Base-by-base conservation (phyloP, 306 rosid species). In the Cucurbita argyrosperma region DNA sequence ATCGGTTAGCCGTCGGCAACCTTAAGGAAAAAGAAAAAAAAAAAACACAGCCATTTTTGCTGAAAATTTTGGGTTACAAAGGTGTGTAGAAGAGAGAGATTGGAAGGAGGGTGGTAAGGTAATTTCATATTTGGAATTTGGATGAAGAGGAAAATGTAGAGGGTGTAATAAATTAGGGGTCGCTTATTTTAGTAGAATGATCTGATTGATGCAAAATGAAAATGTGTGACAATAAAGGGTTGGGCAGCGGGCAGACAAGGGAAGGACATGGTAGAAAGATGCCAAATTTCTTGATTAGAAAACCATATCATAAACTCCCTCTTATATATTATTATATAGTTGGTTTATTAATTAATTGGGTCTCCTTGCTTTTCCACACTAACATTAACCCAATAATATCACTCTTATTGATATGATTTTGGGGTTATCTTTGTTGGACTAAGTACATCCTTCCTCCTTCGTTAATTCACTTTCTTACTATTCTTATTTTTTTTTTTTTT, bases 121-220 rank as follows among this genome's bases (percentile, higher is more conserved):
- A 50, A 50, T n/a, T 50, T 50, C 54, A 14, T 50, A 47, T 47
- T 2, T 40, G 26, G 26, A 40, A 46, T 4, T 50, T 50, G 0
- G 45, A 14, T 6, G 15, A 1, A 15, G 65, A 13, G 35, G 10
- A 39, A 58, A 37, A 61, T 35, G 8, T n/a, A 7, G 46, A 8
- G 42, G 12, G 71, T 5, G 51, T 64, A n/a, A 64, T 64, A 71
- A 82, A 61, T 63, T 64, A 78, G 78, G 40, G 43, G 52, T 88
- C 90, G 53, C 84, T 76, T 62, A 53, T 74, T 74, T 63, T 72
- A 89, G 63, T 83, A 79, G 86, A 88, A 85, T 23, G 85, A 90
- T 79, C 79, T 85, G 90, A 92, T 85, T 92, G 96, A 92, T 78
- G 82, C 75, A 84, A 53, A 70, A 84, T 62, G 68, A 62, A 62